Percentiles rank a stretch among this genome's conserved stretches.
Evolutionary conservation across 352 stramenopile genomes (phyloP).

Genomic region (Phytopythium cucurbitacearum): DNA sequence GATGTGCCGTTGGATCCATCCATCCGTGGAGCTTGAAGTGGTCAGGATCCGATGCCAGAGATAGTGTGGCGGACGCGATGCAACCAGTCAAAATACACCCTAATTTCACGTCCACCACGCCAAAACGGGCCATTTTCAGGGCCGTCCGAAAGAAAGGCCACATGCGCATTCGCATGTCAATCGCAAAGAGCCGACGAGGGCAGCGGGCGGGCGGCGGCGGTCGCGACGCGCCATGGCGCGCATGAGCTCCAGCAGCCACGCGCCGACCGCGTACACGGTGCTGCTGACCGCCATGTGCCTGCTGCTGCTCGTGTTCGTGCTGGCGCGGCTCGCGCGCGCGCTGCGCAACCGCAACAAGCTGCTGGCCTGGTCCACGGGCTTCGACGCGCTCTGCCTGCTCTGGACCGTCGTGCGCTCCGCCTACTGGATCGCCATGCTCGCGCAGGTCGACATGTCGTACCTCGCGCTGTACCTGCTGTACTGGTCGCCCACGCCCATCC

Average conservation of each 20-base stretch:
- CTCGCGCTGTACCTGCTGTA: constrained; percentile 84
- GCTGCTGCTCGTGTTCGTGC: constrained; percentile 63
- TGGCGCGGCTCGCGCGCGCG: constrained; percentile 58
- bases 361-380: constrained; percentile 79
- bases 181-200: not conserved
- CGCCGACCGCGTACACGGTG: constrained; percentile 69
- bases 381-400: constrained; percentile 74
- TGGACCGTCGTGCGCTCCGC: constrained; percentile 77
- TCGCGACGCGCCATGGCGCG: constrained; percentile 12
- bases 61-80: constrained; percentile 11
- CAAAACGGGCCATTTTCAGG: constrained; percentile 1
- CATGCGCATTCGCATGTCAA: too few relatives aligned
- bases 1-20: not conserved
- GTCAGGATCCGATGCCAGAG: not conserved
- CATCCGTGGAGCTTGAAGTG: not conserved
- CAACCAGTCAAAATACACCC: too few relatives aligned
- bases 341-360: constrained; percentile 83
- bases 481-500: constrained; percentile 82
- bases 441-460: constrained; percentile 68
- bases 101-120: not conserved
- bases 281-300: constrained; percentile 77
- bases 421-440: constrained; percentile 85
- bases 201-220: not conserved
- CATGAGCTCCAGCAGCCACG: constrained; percentile 32
- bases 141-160: not conserved